Evolutionary conservation across 768 basidiomycete species (phyloP).

Genomic region (Rickenella mellea): DNA sequence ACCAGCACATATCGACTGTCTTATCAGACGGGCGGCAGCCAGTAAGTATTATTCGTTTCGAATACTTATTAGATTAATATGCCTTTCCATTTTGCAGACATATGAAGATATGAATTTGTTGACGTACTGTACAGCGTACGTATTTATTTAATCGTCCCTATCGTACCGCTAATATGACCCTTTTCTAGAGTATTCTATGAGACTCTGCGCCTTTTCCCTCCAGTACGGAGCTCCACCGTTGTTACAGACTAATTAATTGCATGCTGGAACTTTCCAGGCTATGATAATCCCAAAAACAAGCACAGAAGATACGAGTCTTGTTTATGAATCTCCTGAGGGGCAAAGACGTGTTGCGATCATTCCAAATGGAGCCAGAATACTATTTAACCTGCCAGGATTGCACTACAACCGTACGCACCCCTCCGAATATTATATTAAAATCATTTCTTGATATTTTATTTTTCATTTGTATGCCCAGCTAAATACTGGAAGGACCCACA

Average conservation of each 20-base stretch:
- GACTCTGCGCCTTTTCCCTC: conserved; percentile 21
- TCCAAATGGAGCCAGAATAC: conserved; percentile 31
- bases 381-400: conserved; percentile 28
- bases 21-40: conserved; percentile 9
- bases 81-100: neutral
- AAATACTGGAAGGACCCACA: conserved; percentile 28
- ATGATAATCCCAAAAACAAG: conserved; percentile 31
- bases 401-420: conserved; percentile 40
- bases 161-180: neutral
- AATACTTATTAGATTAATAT: conserved; percentile 1
- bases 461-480: conserved; percentile 13
- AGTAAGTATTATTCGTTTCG: conserved; percentile 8
- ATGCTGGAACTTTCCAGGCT: neutral
- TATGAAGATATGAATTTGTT: conserved; percentile 2
- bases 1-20: conserved; percentile 20
- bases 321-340: conserved; percentile 27
- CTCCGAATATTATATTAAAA: neutral
- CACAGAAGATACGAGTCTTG: conserved; percentile 35
- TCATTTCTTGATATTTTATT: neutral
- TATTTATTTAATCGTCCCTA: neutral
- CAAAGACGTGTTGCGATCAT: conserved; percentile 29
- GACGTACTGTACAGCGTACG: conserved; percentile 1
- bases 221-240: conserved; percentile 12
- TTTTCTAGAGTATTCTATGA: conserved; percentile 20
- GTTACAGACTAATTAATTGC: too few species aligned